phyloP scores from a whole-genome alignment of 2,329 filamentous ascomycete genomes.

The Catunica adiposa region DNA sequence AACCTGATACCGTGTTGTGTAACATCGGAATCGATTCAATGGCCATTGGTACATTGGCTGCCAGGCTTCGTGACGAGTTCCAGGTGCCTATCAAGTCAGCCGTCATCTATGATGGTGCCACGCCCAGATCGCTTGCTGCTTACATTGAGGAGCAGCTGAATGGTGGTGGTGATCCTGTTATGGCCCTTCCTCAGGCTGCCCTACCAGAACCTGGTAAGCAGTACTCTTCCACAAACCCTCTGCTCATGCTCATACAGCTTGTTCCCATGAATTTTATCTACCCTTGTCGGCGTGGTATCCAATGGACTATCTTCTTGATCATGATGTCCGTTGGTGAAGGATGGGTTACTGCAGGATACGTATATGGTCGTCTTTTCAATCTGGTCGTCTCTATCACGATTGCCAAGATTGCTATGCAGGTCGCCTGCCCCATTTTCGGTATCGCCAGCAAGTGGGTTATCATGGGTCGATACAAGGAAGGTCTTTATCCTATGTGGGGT shows the following conservation, averaged over 20 bases:
- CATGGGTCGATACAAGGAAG: slow-evolving; percentile 35
- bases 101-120: slow-evolving; percentile 33
- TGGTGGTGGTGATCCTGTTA: slow-evolving; percentile 6
- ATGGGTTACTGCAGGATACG: slow-evolving; percentile 24
- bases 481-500: slow-evolving; percentile 44
- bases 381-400: slow-evolving; percentile 29
- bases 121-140: slow-evolving; percentile 25
- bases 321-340: slow-evolving; percentile 26
- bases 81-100: slow-evolving; percentile 33
- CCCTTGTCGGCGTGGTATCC: slow-evolving; percentile 32
- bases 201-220: slow-evolving; percentile 25
- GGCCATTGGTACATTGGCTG: slow-evolving; percentile 34
- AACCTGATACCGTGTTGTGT: slow-evolving; percentile 32
- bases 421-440: slow-evolving; percentile 29
- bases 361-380: slow-evolving; percentile 31
- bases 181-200: slow-evolving; percentile 10
- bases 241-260: slow-evolving; percentile 34
- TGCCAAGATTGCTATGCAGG: slow-evolving; percentile 24
- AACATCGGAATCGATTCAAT: slow-evolving; percentile 37
- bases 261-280: slow-evolving; percentile 33
- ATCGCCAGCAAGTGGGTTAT: slow-evolving; percentile 38
- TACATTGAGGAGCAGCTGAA: slow-evolving; percentile 23
- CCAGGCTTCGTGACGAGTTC: slow-evolving; percentile 33
- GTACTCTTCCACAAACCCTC: slow-evolving; percentile 32
- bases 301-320: slow-evolving; percentile 37